Base-by-base conservation (phyloP, 495 filamentous ascomycete species). In the Aspergillus egyptiacus region DNA sequence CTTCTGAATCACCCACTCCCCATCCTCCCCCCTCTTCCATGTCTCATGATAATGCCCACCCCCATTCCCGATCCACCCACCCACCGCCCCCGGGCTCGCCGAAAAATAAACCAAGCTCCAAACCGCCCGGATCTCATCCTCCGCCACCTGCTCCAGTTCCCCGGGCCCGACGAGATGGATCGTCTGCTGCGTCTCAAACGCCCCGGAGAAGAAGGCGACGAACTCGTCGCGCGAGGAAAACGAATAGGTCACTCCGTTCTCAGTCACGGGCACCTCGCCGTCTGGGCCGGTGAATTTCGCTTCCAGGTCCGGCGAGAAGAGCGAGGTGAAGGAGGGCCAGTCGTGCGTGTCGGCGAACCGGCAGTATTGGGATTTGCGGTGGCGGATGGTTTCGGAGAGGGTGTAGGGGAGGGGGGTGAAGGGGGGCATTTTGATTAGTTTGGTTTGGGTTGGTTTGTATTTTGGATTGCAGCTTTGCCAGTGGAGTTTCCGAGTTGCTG, bases 301-400 rank as follows among this genome's bases (percentile, higher is more conserved):
- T 2, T 14, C 17, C 9, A 25, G 5, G 5, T 13, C 7, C 13
- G 44, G 44, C 19, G 19, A n/a, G 5, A 47, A n/a, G 19, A 47
- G 11, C 1, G 3, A 11, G 19, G 14, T 13, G 32, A 37, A 25
- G 0, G 5, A 13, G 18, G 14, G 5, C 44, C 44, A 47, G 10
- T 47, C 17, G 20, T 36, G 9, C 1, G 44, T 36, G 44, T 47
- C 44, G 8, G 44, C 32, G 32, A 27, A 37, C 9, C 31, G 44
- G 32, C 32, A 47, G 44, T 47, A 47, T 37, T 47, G 18, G 18
- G 31, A 24, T 37, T 47, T 47, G 36, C 27, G n/a, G 44, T 7
- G 13, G 3, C 32, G 30, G 32, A 47, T 25, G 5, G 32, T 15
- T 15, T 35, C 32, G 32, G 44, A n/a, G 24, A 32, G 9, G 5